Evolutionary conservation across 2,329 filamentous ascomycete species (phyloP), one percentile per base, ranked within the genome.

Genomic region (Botrytis medusae): DNA sequence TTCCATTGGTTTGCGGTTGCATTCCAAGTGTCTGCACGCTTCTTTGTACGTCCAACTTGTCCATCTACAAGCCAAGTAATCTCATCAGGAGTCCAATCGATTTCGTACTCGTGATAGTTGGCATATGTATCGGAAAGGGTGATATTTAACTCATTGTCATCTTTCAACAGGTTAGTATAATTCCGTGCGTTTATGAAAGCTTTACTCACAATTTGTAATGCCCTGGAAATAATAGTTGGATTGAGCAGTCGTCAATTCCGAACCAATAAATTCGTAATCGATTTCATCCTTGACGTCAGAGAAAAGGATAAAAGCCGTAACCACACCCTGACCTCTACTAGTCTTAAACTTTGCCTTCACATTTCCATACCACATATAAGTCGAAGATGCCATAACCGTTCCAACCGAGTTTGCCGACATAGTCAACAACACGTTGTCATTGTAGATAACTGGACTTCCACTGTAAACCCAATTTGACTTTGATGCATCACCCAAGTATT

Each of bases 201-300:
- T 54, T 32, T 37, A 79, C 93, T 86, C 86, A 97, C 94, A 98
- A 82, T 95, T 87, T 57, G 93, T 91, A 76, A 98, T 91, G 80
- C 96, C 96, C 84, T 98, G 95, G 85, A 92, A 98, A 84, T 98
- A 99, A 86, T 91, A 99, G 85, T 99, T 99, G 81, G 94, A 96
- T 85, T 99, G 95, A 29, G 92, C 93, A 75, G 87, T 88, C 64
- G 86, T 81, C 75, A 97, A 86, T 80, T 98, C 93, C 62, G 88
- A 88, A 77, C 96, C 96, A 72, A 99, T 88, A 82, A 92, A 98
- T 83, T 99, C 96, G 82, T 94, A 98, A 84, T 99, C 96, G 79
- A 99, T 97, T 84, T 99, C 96, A 81, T 99, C 96, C 87, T 98
- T 97, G 80, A 97, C 92, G 80, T 98, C 95, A 51, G 93, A 95